Percentiles rank a stretch among this genome's conserved stretches.
These are phyloP conservation scores for Aethionema arabicum DNA, from an alignment of 345 rosid genomes.

Conservation along the genomic window DNA sequence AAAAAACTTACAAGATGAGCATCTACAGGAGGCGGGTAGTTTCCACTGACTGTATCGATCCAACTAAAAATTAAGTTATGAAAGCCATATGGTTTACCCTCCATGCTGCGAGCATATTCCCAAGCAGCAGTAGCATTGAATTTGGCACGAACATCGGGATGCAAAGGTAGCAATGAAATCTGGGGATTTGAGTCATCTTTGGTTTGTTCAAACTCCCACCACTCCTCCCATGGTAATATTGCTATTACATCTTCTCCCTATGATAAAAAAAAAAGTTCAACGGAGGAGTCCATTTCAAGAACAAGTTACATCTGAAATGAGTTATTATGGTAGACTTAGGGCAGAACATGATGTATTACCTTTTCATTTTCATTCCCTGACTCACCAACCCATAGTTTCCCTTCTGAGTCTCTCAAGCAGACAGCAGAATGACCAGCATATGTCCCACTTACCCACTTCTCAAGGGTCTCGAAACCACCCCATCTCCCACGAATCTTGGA, in stretches of 20 bases:
- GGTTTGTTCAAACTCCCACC: constrained; percentile 96
- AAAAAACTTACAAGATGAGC: constrained; percentile 69
- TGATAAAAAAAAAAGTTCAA: constrained; percentile 5
- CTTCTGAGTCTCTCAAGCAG: constrained; percentile 79
- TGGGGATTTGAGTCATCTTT: constrained; percentile 92
- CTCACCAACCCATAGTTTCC: constrained; percentile 95
- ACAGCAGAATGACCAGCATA: constrained; percentile 96
- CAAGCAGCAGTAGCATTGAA: constrained; percentile 87
- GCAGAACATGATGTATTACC: constrained; percentile 38
- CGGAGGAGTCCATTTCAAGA: not conserved
- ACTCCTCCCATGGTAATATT: constrained; percentile 86
- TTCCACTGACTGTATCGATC: constrained; percentile 81
- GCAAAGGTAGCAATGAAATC: constrained; percentile 85
- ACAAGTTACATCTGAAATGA: too few species aligned
- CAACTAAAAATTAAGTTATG: constrained; percentile 98
- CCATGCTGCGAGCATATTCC: constrained; percentile 91
- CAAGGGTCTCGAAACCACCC: constrained; percentile 98
- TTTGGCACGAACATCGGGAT: constrained; percentile 78
- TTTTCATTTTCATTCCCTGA: constrained; percentile 91
- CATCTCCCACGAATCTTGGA: constrained; percentile 91
- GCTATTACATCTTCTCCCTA: constrained; percentile 92
- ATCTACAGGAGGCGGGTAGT: constrained; percentile 97
- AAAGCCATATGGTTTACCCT: constrained; percentile 85
- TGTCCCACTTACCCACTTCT: constrained; percentile 98
- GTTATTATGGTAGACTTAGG: constrained; percentile 4